Percentiles rank a stretch among this genome's conserved stretches.
Conservation (phyloP, 2,329 filamentous ascomycete species). For the Cephalotrichum gorgonifer region DNA sequence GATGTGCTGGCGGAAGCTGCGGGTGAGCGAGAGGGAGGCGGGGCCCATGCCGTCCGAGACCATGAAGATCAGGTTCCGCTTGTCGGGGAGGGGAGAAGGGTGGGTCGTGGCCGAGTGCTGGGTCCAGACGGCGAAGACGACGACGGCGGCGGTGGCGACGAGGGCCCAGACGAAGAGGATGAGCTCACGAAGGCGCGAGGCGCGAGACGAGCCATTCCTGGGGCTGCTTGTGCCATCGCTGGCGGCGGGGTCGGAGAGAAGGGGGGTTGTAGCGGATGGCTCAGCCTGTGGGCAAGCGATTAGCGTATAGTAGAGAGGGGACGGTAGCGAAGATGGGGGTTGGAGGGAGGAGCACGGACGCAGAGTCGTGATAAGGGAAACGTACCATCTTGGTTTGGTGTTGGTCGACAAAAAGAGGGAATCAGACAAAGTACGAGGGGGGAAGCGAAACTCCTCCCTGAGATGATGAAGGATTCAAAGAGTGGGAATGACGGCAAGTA, state of each 20-base stretch:
- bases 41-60: conserved; percentile 98
- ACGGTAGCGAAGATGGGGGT: background rate
- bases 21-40: conserved; percentile 75
- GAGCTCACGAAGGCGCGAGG: conserved; percentile 51
- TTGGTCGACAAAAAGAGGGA: no score
- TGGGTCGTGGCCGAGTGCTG: conserved; percentile 47
- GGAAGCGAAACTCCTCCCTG: background rate
- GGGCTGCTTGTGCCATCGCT: conserved; percentile 14
- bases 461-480: background rate
- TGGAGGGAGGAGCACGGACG: no score
- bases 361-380: conserved; percentile 6
- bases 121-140: conserved; percentile 67
- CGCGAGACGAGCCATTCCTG: conserved; percentile 12
- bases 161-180: conserved; percentile 75
- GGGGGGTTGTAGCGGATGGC: conserved; percentile 12
- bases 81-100: conserved; percentile 27
- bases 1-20: conserved; percentile 73
- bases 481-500: no score
- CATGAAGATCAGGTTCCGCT: conserved; percentile 97
- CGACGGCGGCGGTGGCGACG: conserved; percentile 65
- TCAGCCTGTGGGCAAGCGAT: background rate
- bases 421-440: background rate
- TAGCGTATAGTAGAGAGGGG: background rate
- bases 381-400: conserved; percentile 2
- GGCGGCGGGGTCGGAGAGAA: conserved; percentile 19